Conservation (phyloP, 768 basidiomycete species). For the Lactifluus echinatus region DNA sequence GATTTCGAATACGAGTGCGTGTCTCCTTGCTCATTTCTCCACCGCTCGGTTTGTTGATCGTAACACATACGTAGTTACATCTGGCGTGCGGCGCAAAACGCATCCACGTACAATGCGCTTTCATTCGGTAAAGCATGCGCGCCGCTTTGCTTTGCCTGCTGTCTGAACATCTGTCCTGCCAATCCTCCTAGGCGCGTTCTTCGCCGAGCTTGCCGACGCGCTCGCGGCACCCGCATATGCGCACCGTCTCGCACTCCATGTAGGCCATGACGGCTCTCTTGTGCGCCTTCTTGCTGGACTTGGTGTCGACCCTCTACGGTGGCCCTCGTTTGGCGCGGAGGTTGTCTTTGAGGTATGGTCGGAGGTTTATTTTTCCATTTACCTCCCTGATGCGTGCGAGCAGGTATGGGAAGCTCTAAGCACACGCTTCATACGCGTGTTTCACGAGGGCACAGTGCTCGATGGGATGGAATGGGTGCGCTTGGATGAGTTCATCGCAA, state of each 20-base stretch:
- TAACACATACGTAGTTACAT: slow-evolving; percentile 33
- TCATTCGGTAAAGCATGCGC: slow-evolving; percentile 30
- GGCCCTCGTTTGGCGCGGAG: slow-evolving; percentile 42
- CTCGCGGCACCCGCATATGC: slow-evolving; percentile 29
- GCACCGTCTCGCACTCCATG: slow-evolving; percentile 34
- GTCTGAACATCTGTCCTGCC: background rate
- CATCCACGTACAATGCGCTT: slow-evolving; percentile 36
- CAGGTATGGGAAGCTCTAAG: slow-evolving; percentile 34
- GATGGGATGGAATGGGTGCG: slow-evolving; percentile 30
- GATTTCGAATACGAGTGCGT: slow-evolving; percentile 35
- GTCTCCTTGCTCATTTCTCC: background rate
- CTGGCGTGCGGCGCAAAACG: slow-evolving; percentile 39
- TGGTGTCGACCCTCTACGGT: slow-evolving; percentile 31
- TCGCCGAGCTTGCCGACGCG: slow-evolving; percentile 33
- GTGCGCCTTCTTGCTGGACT: slow-evolving; percentile 32
- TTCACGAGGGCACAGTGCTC: slow-evolving; percentile 38
- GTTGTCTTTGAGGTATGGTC: slow-evolving; percentile 37
- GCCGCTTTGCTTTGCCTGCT: background rate
- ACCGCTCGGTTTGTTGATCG: background rate
- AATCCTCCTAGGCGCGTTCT: slow-evolving; percentile 33
- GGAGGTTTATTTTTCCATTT: background rate
- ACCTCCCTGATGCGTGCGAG: background rate
- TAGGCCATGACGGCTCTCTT: slow-evolving; percentile 44
- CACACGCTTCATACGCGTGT: slow-evolving; percentile 32
- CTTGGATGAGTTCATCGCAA: slow-evolving; percentile 29